These are phyloP conservation scores for Neckera pumila DNA, from an alignment of 225 moss, liverwort and hornwort genomes.

Conservation along the genomic window DNA sequence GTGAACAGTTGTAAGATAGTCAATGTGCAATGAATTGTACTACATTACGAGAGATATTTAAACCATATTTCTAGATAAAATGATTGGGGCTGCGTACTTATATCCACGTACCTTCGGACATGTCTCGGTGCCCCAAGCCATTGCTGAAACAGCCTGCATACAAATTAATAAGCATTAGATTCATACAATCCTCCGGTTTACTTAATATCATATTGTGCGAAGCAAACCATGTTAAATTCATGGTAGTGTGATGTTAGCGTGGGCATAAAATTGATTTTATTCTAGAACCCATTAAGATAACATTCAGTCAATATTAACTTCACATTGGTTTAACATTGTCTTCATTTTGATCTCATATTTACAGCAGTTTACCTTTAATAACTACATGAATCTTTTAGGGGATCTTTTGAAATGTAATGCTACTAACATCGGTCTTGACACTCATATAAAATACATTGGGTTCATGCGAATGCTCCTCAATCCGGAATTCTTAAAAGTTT, in stretches of 20 bases:
- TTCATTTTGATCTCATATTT: neutral
- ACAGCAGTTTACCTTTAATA: neutral
- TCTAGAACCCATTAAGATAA: neutral
- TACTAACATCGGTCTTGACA: neutral
- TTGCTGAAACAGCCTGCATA: constrained; percentile 87
- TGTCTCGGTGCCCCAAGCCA: constrained; percentile 94
- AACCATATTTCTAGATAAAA: neutral
- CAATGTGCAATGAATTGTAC: neutral
- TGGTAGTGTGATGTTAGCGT: neutral
- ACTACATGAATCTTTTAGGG: neutral
- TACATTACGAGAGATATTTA: neutral
- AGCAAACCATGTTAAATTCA: neutral
- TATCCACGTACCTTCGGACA: constrained; percentile 72
- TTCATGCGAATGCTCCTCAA: neutral
- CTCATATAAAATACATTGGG: neutral
- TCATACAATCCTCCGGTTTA: neutral
- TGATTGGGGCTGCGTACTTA: neutral
- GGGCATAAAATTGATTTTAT: neutral
- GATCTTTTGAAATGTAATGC: neutral
- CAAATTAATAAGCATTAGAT: neutral
- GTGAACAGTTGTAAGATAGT: neutral
- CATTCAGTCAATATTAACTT: neutral
- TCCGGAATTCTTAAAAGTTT: neutral
- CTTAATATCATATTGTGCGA: neutral
- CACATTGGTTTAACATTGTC: neutral